phyloP scores from a whole-genome alignment of 176 grass and related monocot species.

The Carex parvula region DNA sequence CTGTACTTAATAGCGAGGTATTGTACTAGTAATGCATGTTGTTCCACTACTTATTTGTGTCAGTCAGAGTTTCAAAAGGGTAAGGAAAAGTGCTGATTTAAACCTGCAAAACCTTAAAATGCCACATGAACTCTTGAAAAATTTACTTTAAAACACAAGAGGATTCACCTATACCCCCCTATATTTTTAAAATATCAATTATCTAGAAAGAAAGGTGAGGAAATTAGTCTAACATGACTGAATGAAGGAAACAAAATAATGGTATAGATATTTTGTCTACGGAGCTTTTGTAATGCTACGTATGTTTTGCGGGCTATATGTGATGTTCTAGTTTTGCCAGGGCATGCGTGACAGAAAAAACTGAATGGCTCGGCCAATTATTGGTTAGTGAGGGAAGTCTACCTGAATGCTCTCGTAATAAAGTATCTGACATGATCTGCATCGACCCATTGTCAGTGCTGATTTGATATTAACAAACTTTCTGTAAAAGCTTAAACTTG shows the following conservation, averaged over 20 bases:
- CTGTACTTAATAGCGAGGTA: not conserved
- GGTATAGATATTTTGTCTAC: not conserved
- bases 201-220: not conserved
- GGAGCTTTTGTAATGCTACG: not conserved
- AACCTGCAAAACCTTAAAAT: conserved; percentile 1
- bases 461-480: not conserved
- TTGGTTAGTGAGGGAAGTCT: not conserved
- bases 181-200: not conserved
- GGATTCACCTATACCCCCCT: not conserved
- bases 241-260: not conserved
- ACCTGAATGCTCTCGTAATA: not conserved
- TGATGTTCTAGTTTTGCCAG: not conserved
- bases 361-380: not conserved
- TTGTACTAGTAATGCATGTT: not conserved
- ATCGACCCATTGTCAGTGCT: not conserved
- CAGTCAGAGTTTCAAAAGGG: not conserved
- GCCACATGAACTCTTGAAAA: not conserved
- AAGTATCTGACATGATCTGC: not conserved
- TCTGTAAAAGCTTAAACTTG: conserved; percentile 22
- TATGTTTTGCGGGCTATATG: not conserved
- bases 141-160: not conserved
- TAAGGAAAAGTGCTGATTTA: not conserved
- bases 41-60: not conserved
- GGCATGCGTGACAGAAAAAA: not conserved
- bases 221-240: not conserved